Base-by-base conservation (phyloP, 208 protist species). In the Crithidia mellificae region DNA sequence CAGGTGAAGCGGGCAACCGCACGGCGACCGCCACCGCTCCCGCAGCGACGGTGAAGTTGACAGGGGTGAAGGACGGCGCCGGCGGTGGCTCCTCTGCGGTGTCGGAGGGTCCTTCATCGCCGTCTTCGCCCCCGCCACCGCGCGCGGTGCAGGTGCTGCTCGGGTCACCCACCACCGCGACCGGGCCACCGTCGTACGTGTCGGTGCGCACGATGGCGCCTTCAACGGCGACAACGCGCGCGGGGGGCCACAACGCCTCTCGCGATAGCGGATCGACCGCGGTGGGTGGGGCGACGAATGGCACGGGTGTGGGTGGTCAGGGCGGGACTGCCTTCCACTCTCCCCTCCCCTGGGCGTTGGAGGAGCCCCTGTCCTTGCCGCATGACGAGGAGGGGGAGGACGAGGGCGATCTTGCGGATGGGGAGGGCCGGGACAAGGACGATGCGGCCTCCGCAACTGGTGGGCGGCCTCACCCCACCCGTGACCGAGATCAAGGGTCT, bases 151-250 rank as follows among this genome's bases (percentile, higher is more conserved):
- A 47, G 0, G 1, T 12, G 4, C n/a, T n/a, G n/a, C 43, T 41
- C 25, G 30, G 5, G 2, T 27, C 58, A 9, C 44, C 38, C 22
- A 64, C 27, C 9, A 34, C 58, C 17, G 44, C 58, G 6, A 64
- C 58, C 4, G 58, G 41, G n/a, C 44, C 58, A 12, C 14, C 58
- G 30, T 64, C 58, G n/a, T 64, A 64, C 44, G 30, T 64, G 0
- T 64, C 58, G 4, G 58, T 47, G 6, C 29, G 58, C 58, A 64
- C 44, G 17, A 34, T 20, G 6, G n/a, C 44, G 11, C 41, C 58
- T 1, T 64, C 58, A 2, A 41, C 30, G 3, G 27, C 58, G 20
- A 64, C 58, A 41, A 64, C 30, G 0, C 58, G 44, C 6, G 19
- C 44, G 1, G 58, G 41, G 0, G 30, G 17, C 9, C 58, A n/a